Evolutionary conservation across 2,329 filamentous ascomycete species (phyloP).

Genomic region (Penicillium sp.): DNA sequence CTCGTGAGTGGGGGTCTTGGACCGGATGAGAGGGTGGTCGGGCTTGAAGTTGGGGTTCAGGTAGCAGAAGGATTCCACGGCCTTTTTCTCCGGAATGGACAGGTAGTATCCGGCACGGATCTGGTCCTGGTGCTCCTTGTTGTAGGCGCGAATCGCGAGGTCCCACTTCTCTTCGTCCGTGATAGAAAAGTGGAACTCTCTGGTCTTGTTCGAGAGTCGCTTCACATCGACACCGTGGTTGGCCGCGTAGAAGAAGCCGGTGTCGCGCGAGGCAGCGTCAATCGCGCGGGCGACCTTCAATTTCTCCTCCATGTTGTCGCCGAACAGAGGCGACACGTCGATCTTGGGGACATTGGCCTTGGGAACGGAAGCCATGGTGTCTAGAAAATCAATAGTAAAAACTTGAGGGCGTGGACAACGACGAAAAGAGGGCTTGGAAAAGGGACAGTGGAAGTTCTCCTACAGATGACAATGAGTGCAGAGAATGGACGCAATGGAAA

Average conservation of each 20-base stretch:
- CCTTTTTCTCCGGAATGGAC: neutral
- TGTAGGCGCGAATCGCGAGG: neutral
- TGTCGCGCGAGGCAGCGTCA: neutral
- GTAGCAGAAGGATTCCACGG: neutral
- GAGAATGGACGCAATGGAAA: neutral
- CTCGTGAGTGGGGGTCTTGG: neutral
- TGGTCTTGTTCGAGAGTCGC: neutral
- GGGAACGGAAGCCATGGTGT: neutral
- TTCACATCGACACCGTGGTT: neutral
- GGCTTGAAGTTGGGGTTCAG: neutral
- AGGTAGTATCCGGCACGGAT: neutral
- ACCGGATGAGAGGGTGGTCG: neutral
- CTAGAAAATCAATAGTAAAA: neutral
- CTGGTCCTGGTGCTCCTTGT: neutral
- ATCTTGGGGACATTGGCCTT: neutral
- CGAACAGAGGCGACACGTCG: neutral
- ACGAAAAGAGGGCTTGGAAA: neutral
- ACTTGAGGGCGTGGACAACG: neutral
- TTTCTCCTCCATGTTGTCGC: neutral
- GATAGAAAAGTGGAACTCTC: neutral
- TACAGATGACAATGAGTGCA: neutral
- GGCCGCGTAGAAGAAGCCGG: neutral
- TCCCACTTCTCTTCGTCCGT: neutral
- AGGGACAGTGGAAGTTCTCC: neutral
- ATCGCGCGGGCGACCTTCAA: neutral